Evolutionary conservation across 352 stramenopile genomes (phyloP).

Genomic region (Pythium pyrilobum): DNA sequence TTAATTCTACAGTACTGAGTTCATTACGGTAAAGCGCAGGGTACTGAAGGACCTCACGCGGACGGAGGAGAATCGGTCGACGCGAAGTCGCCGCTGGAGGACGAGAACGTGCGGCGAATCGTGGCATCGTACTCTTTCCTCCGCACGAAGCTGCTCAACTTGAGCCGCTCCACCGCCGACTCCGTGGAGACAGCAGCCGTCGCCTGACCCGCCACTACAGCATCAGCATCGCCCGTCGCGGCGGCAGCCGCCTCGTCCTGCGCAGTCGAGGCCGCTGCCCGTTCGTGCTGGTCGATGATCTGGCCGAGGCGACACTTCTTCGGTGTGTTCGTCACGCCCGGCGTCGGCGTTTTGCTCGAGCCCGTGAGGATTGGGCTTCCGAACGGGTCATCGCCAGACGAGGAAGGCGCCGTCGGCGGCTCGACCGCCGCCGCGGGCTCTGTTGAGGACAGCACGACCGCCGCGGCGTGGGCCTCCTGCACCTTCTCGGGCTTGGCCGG

Average conservation of each 20-base stretch:
- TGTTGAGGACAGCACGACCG: slow-evolving; percentile 5
- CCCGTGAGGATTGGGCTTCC: background rate
- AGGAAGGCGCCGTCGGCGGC: too few species aligned
- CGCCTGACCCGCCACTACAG: background rate
- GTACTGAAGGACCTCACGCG: background rate
- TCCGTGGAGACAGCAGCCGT: background rate
- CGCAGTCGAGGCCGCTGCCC: slow-evolving; percentile 13
- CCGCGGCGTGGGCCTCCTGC: slow-evolving; percentile 33
- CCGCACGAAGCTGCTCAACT: slow-evolving; percentile 66
- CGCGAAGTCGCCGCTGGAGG: slow-evolving; percentile 16
- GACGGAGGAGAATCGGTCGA: background rate
- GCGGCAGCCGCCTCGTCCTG: background rate
- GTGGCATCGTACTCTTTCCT: slow-evolving; percentile 65
- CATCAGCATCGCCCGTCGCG: background rate
- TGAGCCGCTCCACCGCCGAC: slow-evolving; percentile 37
- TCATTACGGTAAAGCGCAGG: background rate
- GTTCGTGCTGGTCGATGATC: slow-evolving; percentile 58
- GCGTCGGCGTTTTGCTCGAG: slow-evolving; percentile 2
- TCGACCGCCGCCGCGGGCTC: background rate
- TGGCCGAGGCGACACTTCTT: slow-evolving; percentile 51
- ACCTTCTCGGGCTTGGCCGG: slow-evolving; percentile 34
- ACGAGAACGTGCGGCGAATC: slow-evolving; percentile 31
- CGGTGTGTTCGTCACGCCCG: slow-evolving; percentile 37
- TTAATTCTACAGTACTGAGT: background rate
- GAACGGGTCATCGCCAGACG: background rate